Evolutionary conservation across 257 asterid species (phyloP), one percentile per base, ranked within the genome.

Genomic region (Ehretia macrophylla): DNA sequence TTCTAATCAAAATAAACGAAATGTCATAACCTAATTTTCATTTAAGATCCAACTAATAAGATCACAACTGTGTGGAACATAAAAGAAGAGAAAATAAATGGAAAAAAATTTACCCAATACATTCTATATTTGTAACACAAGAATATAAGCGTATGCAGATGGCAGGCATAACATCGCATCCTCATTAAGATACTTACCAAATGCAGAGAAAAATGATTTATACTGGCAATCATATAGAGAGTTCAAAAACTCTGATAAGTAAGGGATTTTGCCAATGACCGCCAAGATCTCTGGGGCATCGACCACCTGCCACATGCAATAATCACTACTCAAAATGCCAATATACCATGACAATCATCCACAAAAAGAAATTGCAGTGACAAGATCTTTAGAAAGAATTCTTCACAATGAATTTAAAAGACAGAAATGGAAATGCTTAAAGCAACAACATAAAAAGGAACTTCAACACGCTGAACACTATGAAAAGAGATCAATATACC

Each of bases 201-300:
- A 90, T 40, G 97, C 95, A 8, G 88, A 77, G 68, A 84, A 90
- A 72, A 90, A 90, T 5, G 92, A 81, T 56, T 83, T 84, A 67
- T 90, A 90, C 23, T 80, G 97, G 69, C 97, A 90, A 64, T 84
- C 95, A 37, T 90, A 81, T 14, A 90, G 66, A 16, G 94, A 84
- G 79, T 90, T 90, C 79, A 90, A 27, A 55, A 90, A 90, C 74
- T 81, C 95, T 0, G 97, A 83, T 17, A 90, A 72, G 63, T 74
- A 71, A 3, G 91, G 91, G 48, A 86, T 82, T 81, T 84, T 90
- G 50, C 87, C 95, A 63, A 90, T 86, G 47, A 86, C 88, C 9
- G 97, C 81, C 77, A 90, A 75, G 65, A 90, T 86, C 83, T 90
- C 97, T 1, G 95, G 97, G 58, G 97, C 95, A 73, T 90, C 97